Conservation (phyloP, 148 eudicot genomes). For the Silene uniflora region DNA sequence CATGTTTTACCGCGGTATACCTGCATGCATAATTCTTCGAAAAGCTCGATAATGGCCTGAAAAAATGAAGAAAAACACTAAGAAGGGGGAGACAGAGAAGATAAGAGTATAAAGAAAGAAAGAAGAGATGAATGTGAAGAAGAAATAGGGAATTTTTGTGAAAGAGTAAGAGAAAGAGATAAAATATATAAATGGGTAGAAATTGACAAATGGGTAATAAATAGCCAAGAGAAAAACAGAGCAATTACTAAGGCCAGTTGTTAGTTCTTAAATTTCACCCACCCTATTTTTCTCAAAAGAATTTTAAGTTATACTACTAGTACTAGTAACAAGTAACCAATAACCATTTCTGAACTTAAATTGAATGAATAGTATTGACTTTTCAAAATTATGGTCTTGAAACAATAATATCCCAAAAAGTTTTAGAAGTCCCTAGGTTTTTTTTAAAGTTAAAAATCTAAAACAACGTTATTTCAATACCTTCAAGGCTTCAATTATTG, state of each 20-base stretch:
- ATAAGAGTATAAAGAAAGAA: not conserved
- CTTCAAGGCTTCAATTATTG: too few relatives aligned
- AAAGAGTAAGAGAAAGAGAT: slow-evolving; percentile 19
- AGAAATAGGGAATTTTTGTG: slow-evolving; percentile 10
- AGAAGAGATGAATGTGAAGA: not conserved
- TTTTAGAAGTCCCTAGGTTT: too few relatives aligned
- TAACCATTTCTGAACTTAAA: slow-evolving; percentile 24
- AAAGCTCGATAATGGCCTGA: slow-evolving; percentile 19
- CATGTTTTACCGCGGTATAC: not conserved
- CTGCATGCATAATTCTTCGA: slow-evolving; percentile 13
- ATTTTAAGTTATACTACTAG: too few relatives aligned
- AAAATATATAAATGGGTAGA: slow-evolving; percentile 18
- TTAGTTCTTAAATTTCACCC: slow-evolving; percentile 40
- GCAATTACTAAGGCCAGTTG: slow-evolving; percentile 72
- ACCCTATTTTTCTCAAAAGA: slow-evolving; percentile 32
- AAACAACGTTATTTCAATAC: too few relatives aligned
- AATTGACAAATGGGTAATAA: slow-evolving; percentile 13
- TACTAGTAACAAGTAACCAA: slow-evolving; percentile 25
- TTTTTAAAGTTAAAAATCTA: too few relatives aligned
- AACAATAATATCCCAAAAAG: too few relatives aligned
- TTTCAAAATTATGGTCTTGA: too few relatives aligned
- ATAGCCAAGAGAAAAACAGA: slow-evolving; percentile 9
- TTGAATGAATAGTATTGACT: not conserved
- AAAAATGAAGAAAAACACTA: not conserved
- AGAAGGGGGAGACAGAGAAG: not conserved